Evolutionary conservation across 192 early-diverging fungal genomes (phyloP).

Genomic region (Thoreauomyces humboldtii): DNA sequence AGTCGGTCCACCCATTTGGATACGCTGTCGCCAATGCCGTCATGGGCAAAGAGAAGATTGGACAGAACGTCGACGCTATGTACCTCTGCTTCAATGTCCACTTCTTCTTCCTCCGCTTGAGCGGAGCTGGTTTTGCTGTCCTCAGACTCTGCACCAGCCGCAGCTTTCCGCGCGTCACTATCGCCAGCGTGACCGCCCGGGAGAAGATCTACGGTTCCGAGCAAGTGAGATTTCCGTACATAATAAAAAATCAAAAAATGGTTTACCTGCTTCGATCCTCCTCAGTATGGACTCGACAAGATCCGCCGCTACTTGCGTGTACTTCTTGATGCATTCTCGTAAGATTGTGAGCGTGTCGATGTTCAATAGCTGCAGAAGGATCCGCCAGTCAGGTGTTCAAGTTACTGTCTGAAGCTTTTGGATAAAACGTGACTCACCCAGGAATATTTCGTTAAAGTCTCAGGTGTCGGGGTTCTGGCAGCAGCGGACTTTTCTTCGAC

Average conservation of each 20-base stretch:
- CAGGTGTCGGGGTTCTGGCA: conserved; percentile 18
- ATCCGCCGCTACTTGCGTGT: conserved; percentile 38
- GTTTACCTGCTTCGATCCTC: conserved; percentile 25
- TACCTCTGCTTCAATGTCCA: conserved; percentile 46
- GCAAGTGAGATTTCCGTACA: not conserved
- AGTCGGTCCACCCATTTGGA: conserved; percentile 38
- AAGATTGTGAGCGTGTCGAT: conserved; percentile 45
- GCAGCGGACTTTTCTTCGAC: conserved; percentile 30
- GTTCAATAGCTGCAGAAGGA: conserved; percentile 32
- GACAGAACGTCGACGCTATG: conserved; percentile 47
- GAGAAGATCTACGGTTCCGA: conserved; percentile 5
- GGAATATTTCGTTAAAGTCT: conserved; percentile 30
- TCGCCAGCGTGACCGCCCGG: not conserved
- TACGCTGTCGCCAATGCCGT: conserved; percentile 42
- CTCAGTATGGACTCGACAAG: conserved; percentile 26
- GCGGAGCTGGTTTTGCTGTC: not conserved
- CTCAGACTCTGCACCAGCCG: not conserved
- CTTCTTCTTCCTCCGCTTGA: conserved; percentile 24
- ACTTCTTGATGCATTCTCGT: conserved; percentile 45
- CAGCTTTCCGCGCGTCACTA: not conserved
- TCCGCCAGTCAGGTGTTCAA: too few relatives aligned
- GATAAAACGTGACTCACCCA: conserved; percentile 29
- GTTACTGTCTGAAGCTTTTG: not conserved
- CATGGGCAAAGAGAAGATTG: conserved; percentile 49
- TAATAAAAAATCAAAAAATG: too few relatives aligned